Base-by-base conservation (phyloP, 2,329 filamentous ascomycete genomes). In the Aspergillus puulaauensis region DNA sequence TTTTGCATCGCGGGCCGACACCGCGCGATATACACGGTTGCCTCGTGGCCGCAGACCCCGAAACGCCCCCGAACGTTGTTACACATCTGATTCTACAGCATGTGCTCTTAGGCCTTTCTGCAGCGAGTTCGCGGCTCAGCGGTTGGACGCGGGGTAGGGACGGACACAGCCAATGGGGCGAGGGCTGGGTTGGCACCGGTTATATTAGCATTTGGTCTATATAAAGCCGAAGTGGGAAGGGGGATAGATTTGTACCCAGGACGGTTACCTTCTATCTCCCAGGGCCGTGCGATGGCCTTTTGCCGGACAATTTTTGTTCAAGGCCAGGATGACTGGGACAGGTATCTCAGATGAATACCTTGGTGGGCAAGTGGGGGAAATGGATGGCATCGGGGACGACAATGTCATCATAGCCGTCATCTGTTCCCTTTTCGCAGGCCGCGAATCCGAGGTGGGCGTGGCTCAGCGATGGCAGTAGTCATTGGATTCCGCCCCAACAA, bases 21-120 rank as follows among this genome's bases (percentile, higher is more conserved):
- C 48, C 60, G 51, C 9, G 61, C 61, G 53, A 64, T 62, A 45
- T 64, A 64, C 23, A 64, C 61, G 3, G 55, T 64, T 52, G 60
- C 61, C 44, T 62, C 60, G 33, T 64, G 60, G 31, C 59, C 59
- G 53, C 61, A 64, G 21, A 59, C 23, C 24, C 60, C 61, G 37
- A 64, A 64, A 3, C 60, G 58, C 6, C 62, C 60, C 54, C 60
- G 60, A 35, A 62, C 58, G 52, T 64, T 64, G 47, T 64, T 59
- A 50, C 62, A 64, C 60, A 64, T 64, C 48, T 60, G 40, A 17
- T 19, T 52, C 33, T 33, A 41, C 19, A 17, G 39, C 39, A 58
- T 58, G 27, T 48, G 52, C n/a, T 35, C 31, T 54, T 23, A 46
- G 33, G n/a, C 14, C 15, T 43, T 39, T 41, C 39, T 49, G 56